phyloP scores from a whole-genome alignment of 2,329 filamentous ascomycete genomes.

The Monosporascus cannonballus region DNA sequence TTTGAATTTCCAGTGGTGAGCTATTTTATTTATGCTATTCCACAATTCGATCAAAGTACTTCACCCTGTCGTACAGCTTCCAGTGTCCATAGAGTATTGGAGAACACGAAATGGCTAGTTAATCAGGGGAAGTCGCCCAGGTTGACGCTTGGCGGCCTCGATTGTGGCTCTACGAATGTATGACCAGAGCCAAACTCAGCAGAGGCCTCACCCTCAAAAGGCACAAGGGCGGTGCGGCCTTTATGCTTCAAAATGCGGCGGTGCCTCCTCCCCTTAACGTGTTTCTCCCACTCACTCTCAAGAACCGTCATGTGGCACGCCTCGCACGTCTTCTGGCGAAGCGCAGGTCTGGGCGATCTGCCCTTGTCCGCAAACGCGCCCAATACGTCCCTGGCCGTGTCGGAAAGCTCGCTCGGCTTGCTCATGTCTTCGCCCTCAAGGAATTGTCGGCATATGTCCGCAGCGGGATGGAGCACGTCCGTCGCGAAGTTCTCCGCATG shows the following conservation, averaged over 20 bases:
- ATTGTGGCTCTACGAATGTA: too few relatives aligned
- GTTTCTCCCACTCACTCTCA: slow-evolving; percentile 43
- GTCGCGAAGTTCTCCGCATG: slow-evolving; percentile 55
- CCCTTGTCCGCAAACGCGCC: slow-evolving; percentile 50
- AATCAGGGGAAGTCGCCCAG: too few relatives aligned
- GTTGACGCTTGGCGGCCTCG: too few relatives aligned
- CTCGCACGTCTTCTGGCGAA: slow-evolving; percentile 55
- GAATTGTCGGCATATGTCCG: slow-evolving; percentile 56
- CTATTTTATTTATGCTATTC: too few relatives aligned
- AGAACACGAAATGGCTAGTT: too few relatives aligned
- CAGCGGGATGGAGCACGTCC: slow-evolving; percentile 61
- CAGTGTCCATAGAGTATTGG: neutral
- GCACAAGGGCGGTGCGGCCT: slow-evolving; percentile 23
- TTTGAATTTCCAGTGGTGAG: too few relatives aligned
- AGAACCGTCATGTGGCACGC: slow-evolving; percentile 61
- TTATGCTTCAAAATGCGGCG: slow-evolving; percentile 17
- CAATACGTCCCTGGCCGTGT: slow-evolving; percentile 47
- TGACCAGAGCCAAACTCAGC: neutral
- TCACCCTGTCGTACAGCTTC: neutral
- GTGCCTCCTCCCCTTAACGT: slow-evolving; percentile 39
- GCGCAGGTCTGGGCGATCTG: slow-evolving; percentile 38
- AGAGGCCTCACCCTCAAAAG: slow-evolving; percentile 3
- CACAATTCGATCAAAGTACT: too few relatives aligned
- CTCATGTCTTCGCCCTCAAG: slow-evolving; percentile 52
- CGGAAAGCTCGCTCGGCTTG: slow-evolving; percentile 40